Conservation (phyloP, 257 asterid genomes). For the Pogostemon cablin region DNA sequence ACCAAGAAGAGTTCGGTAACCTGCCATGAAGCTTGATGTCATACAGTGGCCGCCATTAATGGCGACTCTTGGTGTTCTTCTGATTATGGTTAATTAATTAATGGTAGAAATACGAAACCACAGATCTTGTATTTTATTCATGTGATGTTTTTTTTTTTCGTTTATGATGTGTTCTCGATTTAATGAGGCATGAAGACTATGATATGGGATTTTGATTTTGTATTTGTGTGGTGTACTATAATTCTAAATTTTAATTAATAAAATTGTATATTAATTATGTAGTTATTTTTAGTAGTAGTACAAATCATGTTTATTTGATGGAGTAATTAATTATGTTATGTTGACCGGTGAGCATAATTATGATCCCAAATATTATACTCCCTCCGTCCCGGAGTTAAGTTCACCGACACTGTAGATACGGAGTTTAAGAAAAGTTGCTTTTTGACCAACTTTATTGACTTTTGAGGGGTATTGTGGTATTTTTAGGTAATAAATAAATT, state of each 20-base stretch:
- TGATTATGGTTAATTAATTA: slow-evolving; percentile 38
- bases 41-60: slow-evolving; percentile 27
- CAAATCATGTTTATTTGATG: neutral
- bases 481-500: too few relatives aligned
- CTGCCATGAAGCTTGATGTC: slow-evolving; percentile 52
- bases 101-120: slow-evolving; percentile 28
- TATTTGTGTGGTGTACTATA: slow-evolving; percentile 20
- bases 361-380: slow-evolving; percentile 26
- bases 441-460: too few relatives aligned
- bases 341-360: slow-evolving; percentile 36
- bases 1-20: slow-evolving; percentile 43
- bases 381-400: too few relatives aligned
- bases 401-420: too few relatives aligned
- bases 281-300: neutral
- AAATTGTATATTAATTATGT: slow-evolving; percentile 39
- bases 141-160: slow-evolving; percentile 30
- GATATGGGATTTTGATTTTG: slow-evolving; percentile 35
- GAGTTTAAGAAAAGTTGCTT: too few relatives aligned
- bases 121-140: slow-evolving; percentile 36
- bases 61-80: slow-evolving; percentile 30
- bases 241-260: slow-evolving; percentile 16
- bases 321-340: slow-evolving; percentile 11
- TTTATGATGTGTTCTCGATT: neutral
- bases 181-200: slow-evolving; percentile 21
- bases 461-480: too few relatives aligned